Evolutionary conservation across 2,329 filamentous ascomycete species (phyloP), one percentile per base, ranked within the genome.

Genomic region (Fusarium sulawesiense): DNA sequence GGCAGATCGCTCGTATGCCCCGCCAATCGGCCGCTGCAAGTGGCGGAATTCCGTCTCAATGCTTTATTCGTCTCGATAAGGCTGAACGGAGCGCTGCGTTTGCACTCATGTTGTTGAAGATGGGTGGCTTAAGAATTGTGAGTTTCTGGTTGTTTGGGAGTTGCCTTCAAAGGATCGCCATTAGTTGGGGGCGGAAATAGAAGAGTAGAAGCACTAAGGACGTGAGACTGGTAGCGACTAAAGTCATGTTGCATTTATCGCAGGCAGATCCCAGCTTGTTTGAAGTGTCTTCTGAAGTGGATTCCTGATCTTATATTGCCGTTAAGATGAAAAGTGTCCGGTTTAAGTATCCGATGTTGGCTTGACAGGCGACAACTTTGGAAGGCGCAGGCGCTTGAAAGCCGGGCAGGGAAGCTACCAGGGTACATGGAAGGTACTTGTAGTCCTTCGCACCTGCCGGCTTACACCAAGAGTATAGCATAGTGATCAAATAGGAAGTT

Each of bases 401-500:
- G 20, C n/a, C 34, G 4, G 27, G 27, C 27, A 29, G 29, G 29
- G 29, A 29, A 29, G 29, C 29, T 53, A 18, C 49, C 4, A 27
- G 23, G 34, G 49, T 42, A 42, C 49, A 30, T 30, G 12, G 12
- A 30, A 41, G 49, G 34, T 42, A 42, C 49, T 42, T 53, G 18
- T 21, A 37, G 10, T 12, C 49, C 34, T 6, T 53, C 23, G 23
- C n/a, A 53, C 23, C 34, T 53, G 13, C 34, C n/a, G 13, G 14
- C 49, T 53, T 41, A 53, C 23, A 53, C 12, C 13, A 20, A 27
- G 9, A 37, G 10, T 4, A 20, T 18, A 41, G 4, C 20, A 37
- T 10, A 27, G 12, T 29, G 23, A 20, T 42, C 10, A 21, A 27
- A 21, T 14, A 42, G 23, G 12, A 29, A 21, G 13, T 20, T 10